Conservation (phyloP, 2,329 filamentous ascomycete species). For the Sporothrix brunneoviolacea region DNA sequence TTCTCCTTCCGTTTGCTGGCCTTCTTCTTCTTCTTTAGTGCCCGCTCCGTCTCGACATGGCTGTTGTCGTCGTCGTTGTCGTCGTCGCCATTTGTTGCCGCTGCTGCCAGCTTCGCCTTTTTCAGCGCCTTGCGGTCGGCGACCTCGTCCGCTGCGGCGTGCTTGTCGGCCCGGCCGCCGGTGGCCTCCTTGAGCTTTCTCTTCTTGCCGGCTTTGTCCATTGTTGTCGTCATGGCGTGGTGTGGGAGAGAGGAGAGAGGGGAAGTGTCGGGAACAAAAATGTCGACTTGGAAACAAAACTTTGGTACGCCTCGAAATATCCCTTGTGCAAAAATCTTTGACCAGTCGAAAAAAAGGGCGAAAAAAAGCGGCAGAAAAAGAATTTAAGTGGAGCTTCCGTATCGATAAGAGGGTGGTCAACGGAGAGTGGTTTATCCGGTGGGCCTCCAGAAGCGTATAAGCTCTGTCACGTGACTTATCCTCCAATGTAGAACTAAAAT, state of each 20-base stretch:
- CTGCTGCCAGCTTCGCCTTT: conserved; percentile 15
- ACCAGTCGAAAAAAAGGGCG: background rate
- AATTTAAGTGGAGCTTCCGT: background rate
- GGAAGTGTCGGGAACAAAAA: background rate
- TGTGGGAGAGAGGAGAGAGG: background rate
- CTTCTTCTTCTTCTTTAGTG: conserved; percentile 21
- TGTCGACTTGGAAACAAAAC: background rate
- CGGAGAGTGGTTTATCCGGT: too few species aligned
- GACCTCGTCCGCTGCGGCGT: background rate
- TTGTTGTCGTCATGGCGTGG: background rate
- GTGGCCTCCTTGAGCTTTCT: conserved; percentile 29
- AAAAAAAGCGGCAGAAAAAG: conserved; percentile 2
- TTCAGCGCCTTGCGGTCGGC: conserved; percentile 16
- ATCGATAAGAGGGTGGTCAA: conserved; percentile 5
- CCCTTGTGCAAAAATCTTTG: conserved; percentile 1
- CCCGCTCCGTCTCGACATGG: conserved; percentile 8
- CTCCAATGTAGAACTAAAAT: too few species aligned
- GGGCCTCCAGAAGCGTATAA: too few species aligned
- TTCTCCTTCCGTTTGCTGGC: background rate
- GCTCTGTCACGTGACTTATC: too few species aligned
- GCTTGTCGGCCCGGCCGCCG: conserved; percentile 19
- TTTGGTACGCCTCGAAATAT: background rate
- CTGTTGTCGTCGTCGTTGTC: conserved; percentile 14
- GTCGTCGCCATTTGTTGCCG: conserved; percentile 8
- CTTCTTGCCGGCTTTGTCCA: conserved; percentile 29